Base-by-base conservation (phyloP, 768 basidiomycete genomes). In the Naganishia vishniacii region DNA sequence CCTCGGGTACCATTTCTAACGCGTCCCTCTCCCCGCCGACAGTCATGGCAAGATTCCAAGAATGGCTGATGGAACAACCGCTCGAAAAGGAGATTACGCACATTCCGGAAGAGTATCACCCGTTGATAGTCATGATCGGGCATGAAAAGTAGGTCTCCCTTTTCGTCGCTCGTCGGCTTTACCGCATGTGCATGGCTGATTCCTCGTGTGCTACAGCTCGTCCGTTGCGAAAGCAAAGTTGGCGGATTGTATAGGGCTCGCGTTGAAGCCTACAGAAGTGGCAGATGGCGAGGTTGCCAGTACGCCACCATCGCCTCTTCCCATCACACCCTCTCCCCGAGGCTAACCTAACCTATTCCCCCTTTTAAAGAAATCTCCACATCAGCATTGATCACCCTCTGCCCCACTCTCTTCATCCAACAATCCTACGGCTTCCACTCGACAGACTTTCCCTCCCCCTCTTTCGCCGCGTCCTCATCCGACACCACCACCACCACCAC, bases 61-160 rank as follows among this genome's bases (percentile, higher is more conserved):
- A 56, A 56, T 56, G 53, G 53, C 31, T 56, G 20, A 37, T 56
- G 37, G 53, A 56, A 1, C 53, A 56, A 16, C 34, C 53, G 16
- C 26, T 56, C 4, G 13, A 41, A 6, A 31, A 6, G 23, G 28
- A 56, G 40, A 37, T 56, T 8, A 37, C 32, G 20, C 34, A 56
- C 11, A 56, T 67, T 25, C 61, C 65, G 34, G 20, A 37, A 11
- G 53, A 56, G 20, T 67, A 48, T 28, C 23, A 20, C 15, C 61
- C 65, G 8, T 51, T 67, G 53, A 29, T 67, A 3, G 56, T 62
- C 15, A 67, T 67, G 65, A 34, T 67, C 1, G 65, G 61, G 11
- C 65, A 67, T 12, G 65, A 67, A 40, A 11, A 37, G 53, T 56
- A 11, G 23, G 53, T 41, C 4, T 12, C 16, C 37, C 31, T 7